A percentile compares a stretch with the other conserved stretches of the same genome.
Conservation (phyloP, 2,329 filamentous ascomycete genomes). For the Penicillium sp. region DNA sequence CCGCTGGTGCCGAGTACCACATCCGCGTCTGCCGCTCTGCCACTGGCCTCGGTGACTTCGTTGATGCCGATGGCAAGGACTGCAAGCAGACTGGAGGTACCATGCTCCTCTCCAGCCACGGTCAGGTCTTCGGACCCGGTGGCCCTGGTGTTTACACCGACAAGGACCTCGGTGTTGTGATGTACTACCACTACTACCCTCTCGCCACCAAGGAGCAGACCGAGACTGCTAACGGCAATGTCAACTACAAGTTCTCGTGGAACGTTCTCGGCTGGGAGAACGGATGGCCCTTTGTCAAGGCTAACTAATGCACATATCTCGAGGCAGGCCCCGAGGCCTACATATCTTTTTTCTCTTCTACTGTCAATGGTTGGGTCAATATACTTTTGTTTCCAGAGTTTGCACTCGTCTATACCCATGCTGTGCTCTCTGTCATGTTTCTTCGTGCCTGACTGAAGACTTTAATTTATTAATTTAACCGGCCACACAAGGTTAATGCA, state of each 20-base stretch:
- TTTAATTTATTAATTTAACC: slow-evolving; percentile 9
- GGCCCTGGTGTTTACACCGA: slow-evolving; percentile 53
- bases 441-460: slow-evolving; percentile 7
- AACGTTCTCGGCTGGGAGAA: slow-evolving; percentile 46
- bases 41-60: slow-evolving; percentile 56
- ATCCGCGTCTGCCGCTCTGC: slow-evolving; percentile 64
- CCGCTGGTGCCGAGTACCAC: slow-evolving; percentile 63
- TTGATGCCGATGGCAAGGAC: slow-evolving; percentile 56
- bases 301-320: slow-evolving; percentile 16
- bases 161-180: slow-evolving; percentile 51
- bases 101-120: slow-evolving; percentile 62
- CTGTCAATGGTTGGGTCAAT: slow-evolving; percentile 21
- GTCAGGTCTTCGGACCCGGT: slow-evolving; percentile 65
- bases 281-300: slow-evolving; percentile 47
- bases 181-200: slow-evolving; percentile 63
- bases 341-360: slow-evolving; percentile 3
- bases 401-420: slow-evolving; percentile 22
- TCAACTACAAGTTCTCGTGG: slow-evolving; percentile 49
- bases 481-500: background rate
- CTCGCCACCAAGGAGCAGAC: slow-evolving; percentile 53
- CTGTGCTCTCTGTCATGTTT: background rate
- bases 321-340: slow-evolving; percentile 2
- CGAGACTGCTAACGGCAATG: slow-evolving; percentile 45
- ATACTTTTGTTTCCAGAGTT: slow-evolving; percentile 16
- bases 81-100: slow-evolving; percentile 63